A percentile compares a stretch with the other conserved stretches of the same genome.
Conservation (phyloP, 371 early-diverging fungal species). For the Batkoa obscura region DNA sequence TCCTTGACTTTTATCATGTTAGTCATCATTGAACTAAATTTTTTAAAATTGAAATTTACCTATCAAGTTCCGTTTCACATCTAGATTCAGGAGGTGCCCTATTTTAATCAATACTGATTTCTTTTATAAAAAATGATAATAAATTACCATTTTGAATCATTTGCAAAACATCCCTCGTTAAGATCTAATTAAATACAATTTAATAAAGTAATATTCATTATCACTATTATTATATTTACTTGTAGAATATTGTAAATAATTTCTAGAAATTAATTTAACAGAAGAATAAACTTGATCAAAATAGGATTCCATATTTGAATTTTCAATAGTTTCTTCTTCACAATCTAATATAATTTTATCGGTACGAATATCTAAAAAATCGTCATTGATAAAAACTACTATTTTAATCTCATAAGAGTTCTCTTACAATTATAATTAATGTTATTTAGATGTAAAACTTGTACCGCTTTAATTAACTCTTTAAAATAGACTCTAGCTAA, state of each 20-base stretch:
- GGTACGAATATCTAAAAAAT: conserved; percentile 13
- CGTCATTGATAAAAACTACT: conserved; percentile 1
- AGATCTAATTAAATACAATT: background rate
- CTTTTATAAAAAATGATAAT: background rate
- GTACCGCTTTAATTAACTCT: background rate
- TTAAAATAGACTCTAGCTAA: background rate
- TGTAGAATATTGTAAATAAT: too few relatives aligned
- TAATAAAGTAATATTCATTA: background rate
- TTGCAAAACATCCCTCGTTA: background rate
- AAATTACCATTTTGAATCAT: background rate
- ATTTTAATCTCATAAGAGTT: background rate
- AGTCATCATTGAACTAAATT: conserved; percentile 4
- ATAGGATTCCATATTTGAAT: conserved; percentile 9
- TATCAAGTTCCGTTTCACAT: conserved; percentile 29
- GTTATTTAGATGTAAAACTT: background rate
- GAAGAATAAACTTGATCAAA: conserved; percentile 11
- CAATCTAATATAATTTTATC: conserved; percentile 21
- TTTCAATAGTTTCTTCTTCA: conserved; percentile 16
- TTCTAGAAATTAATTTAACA: background rate
- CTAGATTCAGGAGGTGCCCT: conserved; percentile 33
- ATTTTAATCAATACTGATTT: conserved; percentile 10
- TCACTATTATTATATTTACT: too few relatives aligned
- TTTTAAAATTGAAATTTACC: conserved; percentile 14
- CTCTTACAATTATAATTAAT: conserved; percentile 1
- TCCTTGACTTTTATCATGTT: conserved; percentile 23